Evolutionary conservation across 1,284 basidiomycete species (phyloP).

Genomic region (Trametes polyzona): DNA sequence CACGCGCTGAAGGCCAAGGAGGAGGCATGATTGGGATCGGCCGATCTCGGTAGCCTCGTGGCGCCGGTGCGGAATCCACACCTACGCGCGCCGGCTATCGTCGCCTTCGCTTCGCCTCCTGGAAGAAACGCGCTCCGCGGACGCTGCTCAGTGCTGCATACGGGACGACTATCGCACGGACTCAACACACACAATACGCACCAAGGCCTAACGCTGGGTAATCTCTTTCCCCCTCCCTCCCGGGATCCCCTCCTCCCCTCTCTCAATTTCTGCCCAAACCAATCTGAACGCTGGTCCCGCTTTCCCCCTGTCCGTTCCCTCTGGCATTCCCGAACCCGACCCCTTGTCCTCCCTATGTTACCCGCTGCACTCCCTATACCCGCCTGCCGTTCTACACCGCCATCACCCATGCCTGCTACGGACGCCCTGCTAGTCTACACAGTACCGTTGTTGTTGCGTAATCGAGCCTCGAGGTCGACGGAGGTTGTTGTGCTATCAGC

Average conservation of each 20-base stretch:
- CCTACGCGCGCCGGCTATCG: slow-evolving; percentile 15
- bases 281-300: slow-evolving; percentile 9
- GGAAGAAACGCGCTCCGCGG: slow-evolving; percentile 21
- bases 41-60: slow-evolving; percentile 22
- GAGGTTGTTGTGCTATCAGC: background rate
- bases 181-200: slow-evolving; percentile 21
- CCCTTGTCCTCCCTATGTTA: slow-evolving; percentile 29
- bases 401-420: slow-evolving; percentile 23
- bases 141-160: slow-evolving; percentile 17
- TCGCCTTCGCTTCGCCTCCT: slow-evolving; percentile 22
- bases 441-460: slow-evolving; percentile 28
- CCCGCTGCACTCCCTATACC: slow-evolving; percentile 32
- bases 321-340: background rate
- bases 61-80: slow-evolving; percentile 22
- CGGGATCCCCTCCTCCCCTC: slow-evolving; percentile 8
- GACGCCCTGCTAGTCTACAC: slow-evolving; percentile 27
- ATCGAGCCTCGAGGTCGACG: slow-evolving; percentile 20
- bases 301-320: background rate
- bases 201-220: slow-evolving; percentile 11
- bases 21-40: slow-evolving; percentile 25
- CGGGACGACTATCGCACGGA: slow-evolving; percentile 9
- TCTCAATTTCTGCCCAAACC: slow-evolving; percentile 11
- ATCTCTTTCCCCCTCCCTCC: slow-evolving; percentile 8
- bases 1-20: slow-evolving; percentile 42
- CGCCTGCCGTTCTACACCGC: slow-evolving; percentile 14